Evolutionary conservation across 208 protist species (phyloP).

Genomic region (Trypanosomatidae sp.): DNA sequence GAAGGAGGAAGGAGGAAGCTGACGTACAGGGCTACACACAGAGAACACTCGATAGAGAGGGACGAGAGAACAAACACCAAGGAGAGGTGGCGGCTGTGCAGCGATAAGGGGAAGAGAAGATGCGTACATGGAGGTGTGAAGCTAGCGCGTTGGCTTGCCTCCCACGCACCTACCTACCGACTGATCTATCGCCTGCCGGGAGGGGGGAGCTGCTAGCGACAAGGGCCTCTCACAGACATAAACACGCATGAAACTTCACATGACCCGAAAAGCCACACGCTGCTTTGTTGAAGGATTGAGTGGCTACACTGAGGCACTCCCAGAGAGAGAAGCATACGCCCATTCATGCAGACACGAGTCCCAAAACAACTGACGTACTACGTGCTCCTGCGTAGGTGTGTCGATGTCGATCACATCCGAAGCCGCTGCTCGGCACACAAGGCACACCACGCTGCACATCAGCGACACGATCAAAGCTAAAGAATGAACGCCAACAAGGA

Average conservation of each 20-base stretch:
- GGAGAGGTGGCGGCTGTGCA: too few species aligned
- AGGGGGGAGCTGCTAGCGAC: not conserved
- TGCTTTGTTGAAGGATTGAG: not conserved
- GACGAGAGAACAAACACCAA: too few species aligned
- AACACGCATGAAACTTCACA: not conserved
- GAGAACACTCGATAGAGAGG: too few species aligned
- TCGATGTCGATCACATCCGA: not conserved
- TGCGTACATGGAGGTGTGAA: too few species aligned
- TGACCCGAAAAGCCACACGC: not conserved
- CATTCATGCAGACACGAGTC: not conserved
- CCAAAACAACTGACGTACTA: not conserved
- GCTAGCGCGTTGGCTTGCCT: too few species aligned
- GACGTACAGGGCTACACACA: too few species aligned
- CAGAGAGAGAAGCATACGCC: not conserved
- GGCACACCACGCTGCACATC: not conserved
- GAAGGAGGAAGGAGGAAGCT: too few species aligned
- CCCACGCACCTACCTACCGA: too few species aligned
- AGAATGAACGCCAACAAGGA: not conserved
- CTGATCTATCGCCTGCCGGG: too few species aligned
- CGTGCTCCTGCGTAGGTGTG: not conserved
- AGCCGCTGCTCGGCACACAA: not conserved
- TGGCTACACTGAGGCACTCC: not conserved
- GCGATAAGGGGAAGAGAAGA: too few species aligned
- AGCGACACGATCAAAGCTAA: not conserved
- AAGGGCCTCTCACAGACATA: not conserved